A percentile compares a stretch with the other conserved stretches of the same genome.
Conservation (phyloP, 1,139 yeast genomes). For the Yamadazyma jaroonii region DNA sequence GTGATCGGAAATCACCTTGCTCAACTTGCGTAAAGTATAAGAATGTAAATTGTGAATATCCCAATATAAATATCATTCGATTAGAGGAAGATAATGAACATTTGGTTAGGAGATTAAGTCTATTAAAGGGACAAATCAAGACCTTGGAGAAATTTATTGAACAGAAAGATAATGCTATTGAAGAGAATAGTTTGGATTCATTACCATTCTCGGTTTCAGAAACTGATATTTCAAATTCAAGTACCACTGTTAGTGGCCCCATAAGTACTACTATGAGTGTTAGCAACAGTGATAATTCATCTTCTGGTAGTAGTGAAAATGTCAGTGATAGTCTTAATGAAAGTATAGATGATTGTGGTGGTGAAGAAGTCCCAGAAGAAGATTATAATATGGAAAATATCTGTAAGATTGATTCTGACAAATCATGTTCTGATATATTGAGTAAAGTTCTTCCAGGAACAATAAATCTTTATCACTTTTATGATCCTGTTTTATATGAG, state of each 20-base stretch:
- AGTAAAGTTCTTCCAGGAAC: background rate
- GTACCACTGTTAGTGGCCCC: too few relatives aligned
- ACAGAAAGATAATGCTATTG: background rate
- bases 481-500: slow-evolving; percentile 5
- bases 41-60: slow-evolving; percentile 9
- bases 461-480: slow-evolving; percentile 6
- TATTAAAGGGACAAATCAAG: background rate
- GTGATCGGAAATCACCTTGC: slow-evolving; percentile 13
- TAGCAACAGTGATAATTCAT: too few relatives aligned
- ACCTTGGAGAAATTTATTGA: slow-evolving; percentile 1
- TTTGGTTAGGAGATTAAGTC: background rate
- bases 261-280: too few relatives aligned
- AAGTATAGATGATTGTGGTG: background rate
- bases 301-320: background rate
- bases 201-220: too few relatives aligned
- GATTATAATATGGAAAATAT: background rate
- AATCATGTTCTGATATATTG: background rate
- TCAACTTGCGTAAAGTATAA: slow-evolving; percentile 12
- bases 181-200: background rate
- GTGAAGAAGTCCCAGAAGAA: background rate
- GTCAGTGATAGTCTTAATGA: background rate
- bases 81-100: background rate
- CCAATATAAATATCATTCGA: slow-evolving; percentile 4
- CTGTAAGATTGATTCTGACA: background rate
- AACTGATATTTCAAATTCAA: too few relatives aligned